phyloP scores from a whole-genome alignment of 805 yeast species.

The Grigorovia transvaalensis region DNA sequence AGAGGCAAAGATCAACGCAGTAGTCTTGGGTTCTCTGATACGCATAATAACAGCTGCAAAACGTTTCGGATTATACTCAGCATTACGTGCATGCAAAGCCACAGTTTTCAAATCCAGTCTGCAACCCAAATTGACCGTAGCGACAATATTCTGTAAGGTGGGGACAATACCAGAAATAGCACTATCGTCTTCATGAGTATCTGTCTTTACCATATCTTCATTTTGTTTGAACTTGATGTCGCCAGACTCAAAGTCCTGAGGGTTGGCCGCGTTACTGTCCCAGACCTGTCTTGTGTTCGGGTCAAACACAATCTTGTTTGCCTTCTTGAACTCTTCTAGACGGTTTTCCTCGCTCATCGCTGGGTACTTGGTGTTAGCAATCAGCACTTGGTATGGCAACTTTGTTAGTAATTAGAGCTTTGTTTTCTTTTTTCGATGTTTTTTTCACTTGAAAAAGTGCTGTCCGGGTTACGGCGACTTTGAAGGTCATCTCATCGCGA shows the following conservation, averaged over 20 bases:
- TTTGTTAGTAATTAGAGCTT: no score
- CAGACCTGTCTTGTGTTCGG: constrained; percentile 30
- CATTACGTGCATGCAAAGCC: constrained; percentile 97
- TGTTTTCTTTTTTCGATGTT: neutral
- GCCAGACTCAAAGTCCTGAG: neutral
- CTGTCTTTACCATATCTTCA: constrained; percentile 5
- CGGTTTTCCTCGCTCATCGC: constrained; percentile 26
- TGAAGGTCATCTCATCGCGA: no score
- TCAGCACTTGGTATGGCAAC: no score
- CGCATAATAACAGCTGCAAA: constrained; percentile 99
- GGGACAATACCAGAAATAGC: constrained; percentile 95
- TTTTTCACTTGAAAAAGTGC: neutral
- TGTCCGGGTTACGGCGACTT: no score
- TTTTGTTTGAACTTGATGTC: neutral
- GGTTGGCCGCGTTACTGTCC: constrained; percentile 12
- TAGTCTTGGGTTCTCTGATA: constrained; percentile 96
- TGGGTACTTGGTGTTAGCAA: no score
- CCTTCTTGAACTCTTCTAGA: constrained; percentile 27
- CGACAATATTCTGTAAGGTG: constrained; percentile 86
- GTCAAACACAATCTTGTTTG: constrained; percentile 28
- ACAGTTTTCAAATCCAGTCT: constrained; percentile 92
- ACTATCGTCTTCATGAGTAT: constrained; percentile 41
- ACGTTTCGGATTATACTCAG: constrained; percentile 96
- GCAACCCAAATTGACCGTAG: constrained; percentile 94
- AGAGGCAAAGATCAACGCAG: constrained; percentile 94